A percentile compares a stretch with the other conserved stretches of the same genome.
These are phyloP conservation scores for Aspergillus indologenus DNA, from an alignment of 495 filamentous ascomycete genomes.

Conservation along the genomic window DNA sequence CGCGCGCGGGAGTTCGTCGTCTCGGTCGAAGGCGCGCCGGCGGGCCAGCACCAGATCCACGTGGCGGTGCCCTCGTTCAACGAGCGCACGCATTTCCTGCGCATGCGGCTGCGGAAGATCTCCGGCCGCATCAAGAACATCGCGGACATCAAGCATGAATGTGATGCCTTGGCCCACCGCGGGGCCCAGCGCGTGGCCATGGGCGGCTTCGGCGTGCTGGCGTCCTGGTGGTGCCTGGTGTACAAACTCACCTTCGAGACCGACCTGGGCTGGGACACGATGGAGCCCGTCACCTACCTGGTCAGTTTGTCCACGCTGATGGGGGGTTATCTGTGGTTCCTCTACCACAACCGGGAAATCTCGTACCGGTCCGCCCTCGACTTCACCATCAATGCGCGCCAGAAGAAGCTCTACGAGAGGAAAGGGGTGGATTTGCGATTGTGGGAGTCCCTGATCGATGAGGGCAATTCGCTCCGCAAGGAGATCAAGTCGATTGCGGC, in stretches of 20 bases:
- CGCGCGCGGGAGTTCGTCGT: slow-evolving; percentile 80
- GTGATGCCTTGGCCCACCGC: slow-evolving; percentile 71
- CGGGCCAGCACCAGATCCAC: slow-evolving; percentile 59
- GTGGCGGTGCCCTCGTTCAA: slow-evolving; percentile 83
- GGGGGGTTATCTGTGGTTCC: slow-evolving; percentile 87
- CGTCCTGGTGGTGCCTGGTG: slow-evolving; percentile 77
- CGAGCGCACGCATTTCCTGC: slow-evolving; percentile 84
- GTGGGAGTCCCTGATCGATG: slow-evolving; percentile 79
- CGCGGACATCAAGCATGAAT: slow-evolving; percentile 73
- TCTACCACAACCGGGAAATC: slow-evolving; percentile 89
- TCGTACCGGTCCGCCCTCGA: slow-evolving; percentile 82
- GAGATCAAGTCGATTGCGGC: slow-evolving; percentile 81
- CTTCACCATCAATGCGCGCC: slow-evolving; percentile 74
- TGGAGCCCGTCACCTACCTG: slow-evolving; percentile 89
- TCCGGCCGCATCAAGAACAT: slow-evolving; percentile 62
- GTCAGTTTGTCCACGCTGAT: slow-evolving; percentile 80
- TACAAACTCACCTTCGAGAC: slow-evolving; percentile 78
- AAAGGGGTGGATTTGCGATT: slow-evolving; percentile 70
- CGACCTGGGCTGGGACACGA: slow-evolving; percentile 79
- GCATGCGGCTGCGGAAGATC: slow-evolving; percentile 69
- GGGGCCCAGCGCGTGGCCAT: slow-evolving; percentile 78
- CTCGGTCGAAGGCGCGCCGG: slow-evolving; percentile 68
- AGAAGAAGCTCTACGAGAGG: slow-evolving; percentile 70
- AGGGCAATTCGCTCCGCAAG: slow-evolving; percentile 71
- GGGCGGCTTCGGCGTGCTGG: slow-evolving; percentile 67